Conservation (phyloP, 345 rosid genomes). For the Eutrema yunnanense region DNA sequence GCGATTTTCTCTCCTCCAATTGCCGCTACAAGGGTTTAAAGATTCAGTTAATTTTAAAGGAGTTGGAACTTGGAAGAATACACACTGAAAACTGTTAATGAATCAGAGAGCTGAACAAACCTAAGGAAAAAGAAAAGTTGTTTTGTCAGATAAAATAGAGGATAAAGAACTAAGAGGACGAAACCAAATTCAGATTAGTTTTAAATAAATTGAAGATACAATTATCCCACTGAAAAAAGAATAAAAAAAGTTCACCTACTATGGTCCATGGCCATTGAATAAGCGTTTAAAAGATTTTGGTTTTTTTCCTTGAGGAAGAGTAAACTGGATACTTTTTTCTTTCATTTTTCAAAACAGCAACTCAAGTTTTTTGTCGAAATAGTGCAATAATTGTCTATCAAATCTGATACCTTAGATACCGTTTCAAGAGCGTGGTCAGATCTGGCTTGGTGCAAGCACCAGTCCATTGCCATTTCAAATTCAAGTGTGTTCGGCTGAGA, state of each 20-base stretch:
- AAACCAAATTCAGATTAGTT: not conserved
- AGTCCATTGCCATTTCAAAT: conserved; percentile 83
- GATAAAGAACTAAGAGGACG: not conserved
- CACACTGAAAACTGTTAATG: not conserved
- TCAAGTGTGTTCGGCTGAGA: conserved; percentile 84
- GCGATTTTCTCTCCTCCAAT: conserved; percentile 35
- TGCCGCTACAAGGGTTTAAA: conserved; percentile 45
- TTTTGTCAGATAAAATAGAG: not conserved
- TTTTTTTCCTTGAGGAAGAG: not conserved
- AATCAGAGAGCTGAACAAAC: not conserved
- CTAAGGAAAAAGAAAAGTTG: not conserved
- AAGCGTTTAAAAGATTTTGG: not conserved
- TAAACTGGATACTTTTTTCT: not conserved
- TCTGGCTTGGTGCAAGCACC: conserved; percentile 61
- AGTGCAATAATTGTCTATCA: not conserved
- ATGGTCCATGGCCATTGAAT: not conserved
- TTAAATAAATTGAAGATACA: not conserved
- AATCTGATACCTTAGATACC: conserved; percentile 40
- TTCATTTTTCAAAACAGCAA: not conserved
- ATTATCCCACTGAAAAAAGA: not conserved
- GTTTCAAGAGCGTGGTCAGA: conserved; percentile 29
- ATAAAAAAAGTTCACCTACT: not conserved
- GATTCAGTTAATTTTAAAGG: not conserved
- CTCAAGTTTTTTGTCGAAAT: not conserved
- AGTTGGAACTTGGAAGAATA: not conserved